Conservation (phyloP, 1,139 yeast species). For the Kodamaea arcana region DNA sequence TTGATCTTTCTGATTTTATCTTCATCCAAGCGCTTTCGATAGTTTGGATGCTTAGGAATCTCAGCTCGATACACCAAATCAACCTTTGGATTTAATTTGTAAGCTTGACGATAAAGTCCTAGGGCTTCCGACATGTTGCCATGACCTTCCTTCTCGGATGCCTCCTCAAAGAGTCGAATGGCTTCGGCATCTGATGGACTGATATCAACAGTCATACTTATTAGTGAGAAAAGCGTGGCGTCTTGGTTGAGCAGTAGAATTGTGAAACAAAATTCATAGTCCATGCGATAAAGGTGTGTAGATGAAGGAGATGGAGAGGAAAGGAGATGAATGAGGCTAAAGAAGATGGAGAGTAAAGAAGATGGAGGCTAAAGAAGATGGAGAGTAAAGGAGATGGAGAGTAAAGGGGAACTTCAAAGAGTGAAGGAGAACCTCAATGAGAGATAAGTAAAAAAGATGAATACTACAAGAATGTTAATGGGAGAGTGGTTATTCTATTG, state of each 20-base stretch:
- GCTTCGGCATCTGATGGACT: conserved; percentile 33
- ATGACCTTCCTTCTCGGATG: conserved; percentile 64
- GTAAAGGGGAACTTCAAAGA: too few species aligned
- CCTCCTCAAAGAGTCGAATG: conserved; percentile 60
- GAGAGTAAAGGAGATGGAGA: too few species aligned
- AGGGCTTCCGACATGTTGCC: conserved; percentile 84
- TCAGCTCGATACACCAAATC: conserved; percentile 62
- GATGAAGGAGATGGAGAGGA: too few species aligned
- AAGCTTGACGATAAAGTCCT: conserved; percentile 66
- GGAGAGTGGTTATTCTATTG: too few species aligned
- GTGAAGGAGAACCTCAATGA: too few species aligned
- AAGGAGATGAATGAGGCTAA: too few species aligned
- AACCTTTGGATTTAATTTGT: conserved; percentile 60
- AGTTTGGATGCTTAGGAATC: conserved; percentile 33
- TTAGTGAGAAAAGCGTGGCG: background rate
- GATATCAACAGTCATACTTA: background rate
- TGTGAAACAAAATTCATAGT: too few species aligned
- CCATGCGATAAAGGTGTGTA: too few species aligned
- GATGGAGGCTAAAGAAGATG: too few species aligned
- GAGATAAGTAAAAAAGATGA: too few species aligned
- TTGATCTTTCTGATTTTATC: conserved; percentile 33
- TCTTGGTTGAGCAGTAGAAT: background rate
- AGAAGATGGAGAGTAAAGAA: too few species aligned
- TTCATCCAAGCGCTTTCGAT: conserved; percentile 26
- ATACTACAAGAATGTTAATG: too few species aligned